Evolutionary conservation across 148 eudicot species (phyloP).

Genomic region (Polygonum maritimum): DNA sequence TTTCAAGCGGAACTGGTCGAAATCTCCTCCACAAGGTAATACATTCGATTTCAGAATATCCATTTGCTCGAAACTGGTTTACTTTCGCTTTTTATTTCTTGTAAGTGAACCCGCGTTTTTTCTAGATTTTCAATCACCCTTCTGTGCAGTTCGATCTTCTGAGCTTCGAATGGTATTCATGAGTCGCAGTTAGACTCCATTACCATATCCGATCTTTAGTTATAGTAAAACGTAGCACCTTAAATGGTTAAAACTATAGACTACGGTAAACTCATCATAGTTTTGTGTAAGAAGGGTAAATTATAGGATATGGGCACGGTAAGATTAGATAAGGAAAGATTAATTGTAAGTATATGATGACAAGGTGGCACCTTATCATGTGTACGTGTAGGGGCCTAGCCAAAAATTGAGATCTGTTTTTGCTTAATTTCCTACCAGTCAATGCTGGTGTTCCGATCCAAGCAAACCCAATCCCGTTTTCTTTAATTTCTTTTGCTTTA

Average conservation of each 20-base stretch:
- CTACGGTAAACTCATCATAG: neutral
- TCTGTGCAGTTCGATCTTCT: no score
- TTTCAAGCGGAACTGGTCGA: slow-evolving; percentile 15
- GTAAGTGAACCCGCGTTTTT: no score
- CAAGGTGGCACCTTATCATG: neutral
- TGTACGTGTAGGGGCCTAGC: neutral
- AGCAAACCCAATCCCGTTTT: no score
- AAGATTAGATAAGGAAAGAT: no score
- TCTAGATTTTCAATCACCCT: neutral
- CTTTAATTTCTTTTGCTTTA: neutral
- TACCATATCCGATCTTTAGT: neutral
- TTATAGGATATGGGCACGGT: no score
- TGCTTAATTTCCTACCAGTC: neutral
- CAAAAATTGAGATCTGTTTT: neutral
- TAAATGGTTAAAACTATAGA: neutral
- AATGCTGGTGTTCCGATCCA: neutral
- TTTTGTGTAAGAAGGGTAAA: neutral
- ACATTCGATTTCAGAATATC: no score
- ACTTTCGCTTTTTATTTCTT: no score
- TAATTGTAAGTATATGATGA: no score
- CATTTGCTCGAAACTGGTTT: no score
- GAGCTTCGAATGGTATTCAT: no score
- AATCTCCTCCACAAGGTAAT: slow-evolving; percentile 11
- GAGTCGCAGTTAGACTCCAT: neutral
- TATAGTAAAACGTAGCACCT: no score